Conservation (phyloP, 192 early-diverging fungal species). For the Gonapodya prolifera region DNA sequence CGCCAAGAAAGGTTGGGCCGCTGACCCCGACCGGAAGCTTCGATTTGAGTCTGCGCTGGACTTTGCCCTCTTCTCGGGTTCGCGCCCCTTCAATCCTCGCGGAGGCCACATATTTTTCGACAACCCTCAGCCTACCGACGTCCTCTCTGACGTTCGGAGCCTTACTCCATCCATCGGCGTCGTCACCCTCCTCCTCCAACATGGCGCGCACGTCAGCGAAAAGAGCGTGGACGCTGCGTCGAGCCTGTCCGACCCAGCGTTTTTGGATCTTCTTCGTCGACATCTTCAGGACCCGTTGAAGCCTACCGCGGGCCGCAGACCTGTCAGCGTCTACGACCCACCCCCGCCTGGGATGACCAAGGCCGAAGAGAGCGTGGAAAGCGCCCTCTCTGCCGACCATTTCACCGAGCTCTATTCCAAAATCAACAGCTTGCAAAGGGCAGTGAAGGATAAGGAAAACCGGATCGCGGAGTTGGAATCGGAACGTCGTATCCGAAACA, state of each 20-base stretch:
- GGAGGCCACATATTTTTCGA: background rate
- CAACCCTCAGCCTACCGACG: background rate
- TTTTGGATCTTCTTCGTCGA: background rate
- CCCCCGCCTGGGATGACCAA: background rate
- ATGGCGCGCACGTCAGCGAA: background rate
- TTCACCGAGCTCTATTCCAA: background rate
- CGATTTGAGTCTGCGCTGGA: background rate
- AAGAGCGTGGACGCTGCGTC: background rate
- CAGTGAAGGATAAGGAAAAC: background rate
- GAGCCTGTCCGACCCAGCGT: background rate
- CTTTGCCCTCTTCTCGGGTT: background rate
- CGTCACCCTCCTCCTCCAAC: background rate
- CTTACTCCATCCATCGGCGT: background rate
- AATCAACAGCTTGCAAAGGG: background rate
- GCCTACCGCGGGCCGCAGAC: background rate
- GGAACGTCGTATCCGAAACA: background rate
- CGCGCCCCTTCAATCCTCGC: background rate
- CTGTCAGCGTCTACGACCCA: background rate
- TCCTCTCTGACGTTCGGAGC: background rate
- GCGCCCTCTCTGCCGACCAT: background rate
- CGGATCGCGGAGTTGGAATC: background rate
- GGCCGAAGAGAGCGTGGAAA: background rate
- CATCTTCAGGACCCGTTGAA: background rate
- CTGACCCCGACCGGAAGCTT: background rate
- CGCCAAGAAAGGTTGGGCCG: background rate